A percentile compares a stretch with the other conserved stretches of the same genome.
Evolutionary conservation across 148 eudicot genomes (phyloP).

Genomic region (Cornus kousa): DNA sequence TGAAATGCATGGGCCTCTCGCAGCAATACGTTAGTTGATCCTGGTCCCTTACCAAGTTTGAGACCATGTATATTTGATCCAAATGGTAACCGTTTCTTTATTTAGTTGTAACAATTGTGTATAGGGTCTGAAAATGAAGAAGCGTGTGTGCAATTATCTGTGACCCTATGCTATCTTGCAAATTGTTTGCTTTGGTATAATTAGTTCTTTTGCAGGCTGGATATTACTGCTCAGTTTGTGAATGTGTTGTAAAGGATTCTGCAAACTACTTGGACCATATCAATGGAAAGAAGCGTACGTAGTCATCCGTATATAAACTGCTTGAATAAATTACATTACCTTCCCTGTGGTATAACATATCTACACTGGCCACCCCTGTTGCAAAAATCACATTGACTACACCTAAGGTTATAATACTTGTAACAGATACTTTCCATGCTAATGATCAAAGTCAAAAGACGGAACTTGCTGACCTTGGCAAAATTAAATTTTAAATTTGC

Average conservation of each 20-base stretch:
- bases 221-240: constrained; percentile 94
- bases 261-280: constrained; percentile 98
- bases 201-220: constrained; percentile 76
- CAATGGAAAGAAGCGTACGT: constrained; percentile 98
- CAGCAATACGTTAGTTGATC: no score
- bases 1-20: no score
- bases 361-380: no score
- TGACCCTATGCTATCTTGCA: background rate
- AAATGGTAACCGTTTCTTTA: background rate
- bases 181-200: constrained; percentile 7
- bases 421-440: no score
- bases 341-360: no score
- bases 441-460: no score
- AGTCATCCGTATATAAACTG: background rate
- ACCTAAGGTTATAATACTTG: no score
- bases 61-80: background rate
- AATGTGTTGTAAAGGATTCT: constrained; percentile 98
- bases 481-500: background rate
- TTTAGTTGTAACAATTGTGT: background rate
- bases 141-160: background rate
- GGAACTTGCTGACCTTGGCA: no score
- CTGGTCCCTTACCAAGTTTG: background rate
- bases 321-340: background rate
- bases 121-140: constrained; percentile 3
- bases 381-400: no score